Conservation (phyloP, 2,329 filamentous ascomycete species). For the Calonectria pauciramosa region DNA sequence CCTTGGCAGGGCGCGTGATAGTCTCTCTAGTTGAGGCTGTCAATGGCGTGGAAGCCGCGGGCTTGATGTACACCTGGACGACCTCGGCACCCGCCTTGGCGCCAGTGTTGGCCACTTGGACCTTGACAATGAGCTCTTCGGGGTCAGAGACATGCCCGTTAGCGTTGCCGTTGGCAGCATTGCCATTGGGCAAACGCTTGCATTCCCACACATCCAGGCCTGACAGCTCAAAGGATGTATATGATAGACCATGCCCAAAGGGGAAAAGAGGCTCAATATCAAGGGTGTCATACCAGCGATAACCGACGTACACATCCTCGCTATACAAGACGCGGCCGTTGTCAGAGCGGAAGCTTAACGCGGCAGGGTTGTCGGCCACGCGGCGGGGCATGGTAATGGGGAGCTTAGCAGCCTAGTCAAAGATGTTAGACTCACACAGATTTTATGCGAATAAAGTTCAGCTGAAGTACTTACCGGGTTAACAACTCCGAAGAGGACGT, state of each 20-base stretch:
- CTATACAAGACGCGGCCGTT: constrained; percentile 30
- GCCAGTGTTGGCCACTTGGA: constrained; percentile 60
- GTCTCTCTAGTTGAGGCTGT: constrained; percentile 33
- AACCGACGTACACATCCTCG: constrained; percentile 38
- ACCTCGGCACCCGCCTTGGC: constrained; percentile 44
- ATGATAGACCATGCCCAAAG: constrained; percentile 34
- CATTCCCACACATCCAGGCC: constrained; percentile 8
- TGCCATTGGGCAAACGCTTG: constrained; percentile 18
- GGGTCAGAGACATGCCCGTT: background rate
- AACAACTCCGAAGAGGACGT: constrained; percentile 34
- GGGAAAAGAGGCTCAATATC: constrained; percentile 33
- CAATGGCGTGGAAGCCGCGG: constrained; percentile 24
- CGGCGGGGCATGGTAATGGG: constrained; percentile 33
- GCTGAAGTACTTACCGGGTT: constrained; percentile 27
- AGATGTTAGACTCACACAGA: background rate
- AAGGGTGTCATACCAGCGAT: constrained; percentile 33
- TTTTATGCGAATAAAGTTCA: background rate
- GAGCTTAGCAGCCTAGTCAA: constrained; percentile 30
- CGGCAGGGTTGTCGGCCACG: constrained; percentile 30
- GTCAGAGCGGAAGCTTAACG: constrained; percentile 35
- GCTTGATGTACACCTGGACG: constrained; percentile 49
- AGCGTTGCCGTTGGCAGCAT: background rate
- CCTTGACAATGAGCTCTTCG: constrained; percentile 42
- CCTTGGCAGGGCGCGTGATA: constrained; percentile 55
- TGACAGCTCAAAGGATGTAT: constrained; percentile 33